phyloP scores from a whole-genome alignment of 306 rosid genomes.

The Hippophae tibetana region DNA sequence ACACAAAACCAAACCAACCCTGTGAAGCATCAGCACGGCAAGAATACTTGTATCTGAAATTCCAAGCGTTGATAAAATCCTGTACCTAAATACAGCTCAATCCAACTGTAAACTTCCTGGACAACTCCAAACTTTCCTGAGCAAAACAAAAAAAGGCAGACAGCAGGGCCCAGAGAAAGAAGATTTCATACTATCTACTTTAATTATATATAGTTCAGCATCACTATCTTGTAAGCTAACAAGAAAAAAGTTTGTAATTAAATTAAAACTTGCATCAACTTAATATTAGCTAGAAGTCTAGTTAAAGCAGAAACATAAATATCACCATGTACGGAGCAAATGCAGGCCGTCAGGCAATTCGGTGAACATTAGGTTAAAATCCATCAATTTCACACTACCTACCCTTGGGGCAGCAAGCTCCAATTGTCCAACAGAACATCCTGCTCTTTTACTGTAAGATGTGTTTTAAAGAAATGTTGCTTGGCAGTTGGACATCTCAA shows the following conservation, averaged over 20 bases:
- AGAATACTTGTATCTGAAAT: too few species aligned
- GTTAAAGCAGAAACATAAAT: slow-evolving; percentile 5
- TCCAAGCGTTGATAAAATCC: too few species aligned
- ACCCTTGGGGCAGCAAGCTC: slow-evolving; percentile 11
- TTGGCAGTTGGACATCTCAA: background rate
- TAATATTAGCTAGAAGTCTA: background rate
- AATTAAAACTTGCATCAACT: too few species aligned
- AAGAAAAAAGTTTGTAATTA: background rate
- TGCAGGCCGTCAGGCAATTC: background rate
- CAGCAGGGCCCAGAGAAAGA: too few species aligned
- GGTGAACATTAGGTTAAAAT: background rate
- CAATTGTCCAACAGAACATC: background rate
- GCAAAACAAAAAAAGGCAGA: too few species aligned
- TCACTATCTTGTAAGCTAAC: background rate
- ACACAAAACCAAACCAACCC: too few species aligned
- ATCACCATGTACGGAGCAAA: slow-evolving; percentile 5
- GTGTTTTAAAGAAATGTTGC: background rate
- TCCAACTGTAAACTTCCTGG: too few species aligned
- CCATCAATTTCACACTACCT: background rate
- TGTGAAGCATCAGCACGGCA: too few species aligned
- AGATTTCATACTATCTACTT: too few species aligned
- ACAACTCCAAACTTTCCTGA: too few species aligned
- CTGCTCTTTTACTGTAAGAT: background rate
- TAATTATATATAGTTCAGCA: too few species aligned
- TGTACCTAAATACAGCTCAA: too few species aligned